Conservation (phyloP, 495 filamentous ascomycete genomes). For the Daldinia childiae region DNA sequence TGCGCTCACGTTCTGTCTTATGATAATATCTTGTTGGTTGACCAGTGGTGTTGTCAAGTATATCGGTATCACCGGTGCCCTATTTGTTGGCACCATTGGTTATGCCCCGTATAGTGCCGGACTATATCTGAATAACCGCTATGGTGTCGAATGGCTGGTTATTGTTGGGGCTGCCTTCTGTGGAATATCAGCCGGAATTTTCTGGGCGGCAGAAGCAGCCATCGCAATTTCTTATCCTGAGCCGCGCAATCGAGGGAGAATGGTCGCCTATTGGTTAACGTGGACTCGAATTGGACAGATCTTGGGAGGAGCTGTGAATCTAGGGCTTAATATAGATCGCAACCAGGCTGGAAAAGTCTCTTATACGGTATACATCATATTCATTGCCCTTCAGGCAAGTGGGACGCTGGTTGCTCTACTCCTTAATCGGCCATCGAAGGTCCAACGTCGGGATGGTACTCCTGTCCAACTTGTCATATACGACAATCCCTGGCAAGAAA, state of each 20-base stretch:
- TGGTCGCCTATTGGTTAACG: constrained; percentile 69
- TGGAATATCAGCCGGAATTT: constrained; percentile 70
- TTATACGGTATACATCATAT: constrained; percentile 67
- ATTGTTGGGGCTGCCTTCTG: constrained; percentile 71
- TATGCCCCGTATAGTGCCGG: constrained; percentile 73
- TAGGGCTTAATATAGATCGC: constrained; percentile 66
- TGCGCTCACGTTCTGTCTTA: constrained; percentile 71
- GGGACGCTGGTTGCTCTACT: constrained; percentile 66
- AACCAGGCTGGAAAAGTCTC: constrained; percentile 67
- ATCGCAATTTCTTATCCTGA: constrained; percentile 74
- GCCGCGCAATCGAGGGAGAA: constrained; percentile 66
- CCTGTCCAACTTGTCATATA: constrained; percentile 61
- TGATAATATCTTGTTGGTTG: constrained; percentile 70
- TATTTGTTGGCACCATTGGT: constrained; percentile 72
- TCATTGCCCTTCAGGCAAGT: constrained; percentile 68
- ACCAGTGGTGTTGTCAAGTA: constrained; percentile 63
- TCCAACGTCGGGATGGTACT: constrained; percentile 66
- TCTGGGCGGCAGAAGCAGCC: constrained; percentile 73
- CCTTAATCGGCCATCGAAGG: constrained; percentile 61
- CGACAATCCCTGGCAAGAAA: constrained; percentile 58
- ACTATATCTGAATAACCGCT: constrained; percentile 73
- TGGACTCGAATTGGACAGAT: constrained; percentile 71
- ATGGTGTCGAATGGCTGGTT: constrained; percentile 68
- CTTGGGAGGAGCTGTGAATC: constrained; percentile 69
- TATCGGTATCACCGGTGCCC: constrained; percentile 70